These are phyloP conservation scores for Calonectria hawksworthii DNA, from an alignment of 2,329 filamentous ascomycete genomes.

Conservation along the genomic window DNA sequence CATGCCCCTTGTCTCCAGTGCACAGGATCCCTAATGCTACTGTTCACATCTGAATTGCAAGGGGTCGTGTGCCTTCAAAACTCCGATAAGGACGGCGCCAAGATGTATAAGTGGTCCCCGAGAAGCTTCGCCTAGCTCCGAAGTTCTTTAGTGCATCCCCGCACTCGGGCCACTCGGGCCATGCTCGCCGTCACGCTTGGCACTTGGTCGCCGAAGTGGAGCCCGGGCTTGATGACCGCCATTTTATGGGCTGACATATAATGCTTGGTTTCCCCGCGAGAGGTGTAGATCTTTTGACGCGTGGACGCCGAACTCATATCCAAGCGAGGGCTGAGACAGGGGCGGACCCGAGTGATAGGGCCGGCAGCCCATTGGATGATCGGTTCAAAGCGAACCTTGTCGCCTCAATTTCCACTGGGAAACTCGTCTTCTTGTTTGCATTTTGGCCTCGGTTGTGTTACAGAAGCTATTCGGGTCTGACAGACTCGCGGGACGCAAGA, in stretches of 20 bases:
- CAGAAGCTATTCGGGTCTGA: no score
- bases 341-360: no score
- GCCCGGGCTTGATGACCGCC: neutral
- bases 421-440: no score
- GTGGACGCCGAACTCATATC: neutral
- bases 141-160: neutral
- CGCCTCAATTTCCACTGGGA: no score
- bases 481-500: no score
- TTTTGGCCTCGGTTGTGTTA: no score
- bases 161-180: neutral
- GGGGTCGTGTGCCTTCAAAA: neutral
- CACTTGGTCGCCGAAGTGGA: neutral
- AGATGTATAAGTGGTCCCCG: neutral
- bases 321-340: no score
- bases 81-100: neutral
- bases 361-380: no score
- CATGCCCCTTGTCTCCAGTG: neutral
- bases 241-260: no score
- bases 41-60: neutral
- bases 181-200: neutral
- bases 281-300: neutral
- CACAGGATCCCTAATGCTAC: neutral
- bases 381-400: no score
- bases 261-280: no score
- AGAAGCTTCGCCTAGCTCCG: neutral